phyloP scores from a whole-genome alignment of 768 basidiomycete genomes.

The Tylopilus subfusipes region DNA sequence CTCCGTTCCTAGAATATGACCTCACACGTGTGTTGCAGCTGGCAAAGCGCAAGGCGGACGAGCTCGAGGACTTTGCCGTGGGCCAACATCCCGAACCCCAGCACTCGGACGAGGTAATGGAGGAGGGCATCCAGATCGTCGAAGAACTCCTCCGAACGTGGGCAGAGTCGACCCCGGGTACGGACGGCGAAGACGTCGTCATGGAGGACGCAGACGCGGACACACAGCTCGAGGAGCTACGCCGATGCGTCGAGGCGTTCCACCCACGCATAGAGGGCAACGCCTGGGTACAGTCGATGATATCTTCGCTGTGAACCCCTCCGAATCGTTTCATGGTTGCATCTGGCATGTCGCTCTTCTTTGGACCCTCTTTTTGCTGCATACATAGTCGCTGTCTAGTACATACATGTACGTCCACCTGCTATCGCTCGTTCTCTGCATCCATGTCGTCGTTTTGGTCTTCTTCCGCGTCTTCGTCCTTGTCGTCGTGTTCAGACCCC shows the following conservation, averaged over 20 bases:
- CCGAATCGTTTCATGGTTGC: not conserved
- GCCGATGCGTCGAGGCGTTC: constrained; percentile 60
- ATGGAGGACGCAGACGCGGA: constrained; percentile 46
- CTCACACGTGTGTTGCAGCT: constrained; percentile 43
- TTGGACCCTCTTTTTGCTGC: not conserved
- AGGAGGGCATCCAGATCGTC: constrained; percentile 78
- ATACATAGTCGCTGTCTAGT: constrained; percentile 12
- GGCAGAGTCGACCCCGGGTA: constrained; percentile 38
- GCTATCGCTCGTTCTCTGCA: constrained; percentile 10
- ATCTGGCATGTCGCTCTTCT: not conserved
- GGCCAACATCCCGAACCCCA: constrained; percentile 37
- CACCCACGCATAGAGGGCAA: constrained; percentile 72
- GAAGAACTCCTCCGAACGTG: constrained; percentile 75
- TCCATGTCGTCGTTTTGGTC: constrained; percentile 10
- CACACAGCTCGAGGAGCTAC: constrained; percentile 45
- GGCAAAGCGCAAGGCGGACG: constrained; percentile 89
- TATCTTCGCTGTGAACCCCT: constrained; percentile 38
- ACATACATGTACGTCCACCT: constrained; percentile 6
- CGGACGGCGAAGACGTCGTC: constrained; percentile 43
- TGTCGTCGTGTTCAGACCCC: constrained; percentile 5
- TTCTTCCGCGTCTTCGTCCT: not conserved
- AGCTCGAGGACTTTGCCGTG: constrained; percentile 79
- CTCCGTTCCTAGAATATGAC: not conserved
- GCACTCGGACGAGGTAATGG: constrained; percentile 56
- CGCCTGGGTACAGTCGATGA: constrained; percentile 66